Evolutionary conservation across 202 grass and related monocot genomes (phyloP).

Genomic region (Brachypodium distachyon): DNA sequence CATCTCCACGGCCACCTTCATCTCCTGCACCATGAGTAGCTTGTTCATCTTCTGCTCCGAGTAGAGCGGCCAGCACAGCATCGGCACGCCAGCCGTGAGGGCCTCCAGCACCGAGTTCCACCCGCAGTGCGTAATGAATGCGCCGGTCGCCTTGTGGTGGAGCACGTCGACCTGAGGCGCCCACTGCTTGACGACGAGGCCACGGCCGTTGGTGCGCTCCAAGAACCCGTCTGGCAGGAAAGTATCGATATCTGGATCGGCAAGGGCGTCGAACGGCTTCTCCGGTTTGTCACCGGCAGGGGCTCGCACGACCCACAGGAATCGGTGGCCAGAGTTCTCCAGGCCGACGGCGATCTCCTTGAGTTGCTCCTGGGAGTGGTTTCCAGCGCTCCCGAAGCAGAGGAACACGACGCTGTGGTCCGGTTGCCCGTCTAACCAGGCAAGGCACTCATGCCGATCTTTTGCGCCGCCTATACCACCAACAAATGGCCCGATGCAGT

Average conservation of each 20-base stretch:
- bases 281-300: not conserved
- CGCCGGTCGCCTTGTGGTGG: conserved; percentile 26
- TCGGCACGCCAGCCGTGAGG: conserved; percentile 22
- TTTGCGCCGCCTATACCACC: not conserved
- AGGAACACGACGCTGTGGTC: conserved; percentile 38
- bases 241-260: not conserved
- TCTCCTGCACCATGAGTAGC: conserved; percentile 19
- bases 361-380: conserved; percentile 12
- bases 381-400: conserved; percentile 32
- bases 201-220: conserved; percentile 11
- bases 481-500: conserved; percentile 33
- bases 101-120: conserved; percentile 55
- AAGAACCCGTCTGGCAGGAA: conserved; percentile 37
- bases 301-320: conserved; percentile 34
- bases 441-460: conserved; percentile 26
- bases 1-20: not conserved
- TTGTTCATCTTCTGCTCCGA: conserved; percentile 46
- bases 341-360: conserved; percentile 29
- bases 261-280: not conserved
- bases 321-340: conserved; percentile 27
- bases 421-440: conserved; percentile 46
- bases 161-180: conserved; percentile 46
- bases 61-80: conserved; percentile 40
- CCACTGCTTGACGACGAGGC: conserved; percentile 40
- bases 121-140: conserved; percentile 34